Base-by-base conservation (phyloP, 805 yeast species). In the Candida incommunis region DNA sequence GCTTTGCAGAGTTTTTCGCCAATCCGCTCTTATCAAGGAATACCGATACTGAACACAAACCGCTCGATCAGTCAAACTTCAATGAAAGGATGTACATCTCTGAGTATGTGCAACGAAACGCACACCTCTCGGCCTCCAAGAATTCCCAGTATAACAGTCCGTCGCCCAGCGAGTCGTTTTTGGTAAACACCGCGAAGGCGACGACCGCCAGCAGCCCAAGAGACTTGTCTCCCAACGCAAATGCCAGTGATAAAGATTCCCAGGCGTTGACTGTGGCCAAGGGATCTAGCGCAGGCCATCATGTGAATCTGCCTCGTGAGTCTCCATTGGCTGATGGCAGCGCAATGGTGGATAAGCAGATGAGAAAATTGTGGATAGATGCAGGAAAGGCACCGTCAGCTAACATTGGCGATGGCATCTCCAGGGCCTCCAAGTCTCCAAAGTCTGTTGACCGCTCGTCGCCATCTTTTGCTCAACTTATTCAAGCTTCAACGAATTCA, bases 1-100 rank as follows among this genome's bases (percentile, higher is more conserved):
- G 90, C 1, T 92, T 86, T 62, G 76, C 74, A 48, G 97, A 88
- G 61, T 86, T 92, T 59, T 92, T 90, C 63, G 73, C 68, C 43
- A 82, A 83, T 60, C 37, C 37, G 4, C 64, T 86, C 48, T 76
- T 86, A 9, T 66, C 68, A 2, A 65, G 65, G 46, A 80, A 78
- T 45, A 67, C 80, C 45, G 47, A 13, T 51, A 64, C 51, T 35
- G 61, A 44, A 60, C 74, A 76, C 51, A 72, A 71, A 48, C 78
- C 88, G 15, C 71, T 80, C 52, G 79, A 74, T 47, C 77, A 78
- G 43, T 76, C 82, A 3, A 72, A 62, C 50, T 72, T 83, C 51
- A 85, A 83, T 54, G 92, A 83, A 51, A 78, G 82, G 59, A 67
- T 86, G 62, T 87, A 82, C 59, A 83, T 87, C 44, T 81, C 94